phyloP scores from a whole-genome alignment of 2,329 filamentous ascomycete genomes.

The Ophiostoma perfectum region DNA sequence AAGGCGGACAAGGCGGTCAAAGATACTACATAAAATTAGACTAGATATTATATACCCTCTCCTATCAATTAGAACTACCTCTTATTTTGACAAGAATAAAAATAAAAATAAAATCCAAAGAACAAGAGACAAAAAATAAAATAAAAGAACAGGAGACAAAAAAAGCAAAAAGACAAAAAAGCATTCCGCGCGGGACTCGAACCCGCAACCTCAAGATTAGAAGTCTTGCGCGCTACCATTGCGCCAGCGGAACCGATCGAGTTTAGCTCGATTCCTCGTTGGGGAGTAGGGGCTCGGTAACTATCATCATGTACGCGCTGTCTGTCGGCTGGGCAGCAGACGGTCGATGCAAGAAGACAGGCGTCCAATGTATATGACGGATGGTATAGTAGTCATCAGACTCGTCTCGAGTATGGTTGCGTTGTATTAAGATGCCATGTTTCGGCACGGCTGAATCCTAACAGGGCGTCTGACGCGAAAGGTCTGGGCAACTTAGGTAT shows the following conservation, averaged over 20 bases:
- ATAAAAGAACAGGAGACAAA: not conserved
- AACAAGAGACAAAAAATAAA: not conserved
- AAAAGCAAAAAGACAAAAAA: not conserved
- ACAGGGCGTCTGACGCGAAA: no score
- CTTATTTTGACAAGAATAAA: not conserved
- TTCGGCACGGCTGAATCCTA: no score
- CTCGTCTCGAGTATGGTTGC: no score
- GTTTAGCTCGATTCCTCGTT: conserved; percentile 13
- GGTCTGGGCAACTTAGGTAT: no score
- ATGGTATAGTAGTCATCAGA: not conserved
- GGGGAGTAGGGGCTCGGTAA: not conserved
- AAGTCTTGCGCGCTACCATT: conserved; percentile 17
- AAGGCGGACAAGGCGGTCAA: not conserved
- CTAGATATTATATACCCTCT: not conserved
- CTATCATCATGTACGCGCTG: not conserved
- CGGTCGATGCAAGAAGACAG: not conserved
- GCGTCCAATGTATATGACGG: not conserved
- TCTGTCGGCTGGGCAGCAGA: not conserved
- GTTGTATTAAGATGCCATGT: no score
- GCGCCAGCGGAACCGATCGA: conserved; percentile 15
- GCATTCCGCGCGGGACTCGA: conserved; percentile 16
- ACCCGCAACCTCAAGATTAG: conserved; percentile 15
- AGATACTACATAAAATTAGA: not conserved
- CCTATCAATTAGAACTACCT: not conserved
- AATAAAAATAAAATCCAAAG: not conserved